Evolutionary conservation across 495 filamentous ascomycete species (phyloP).

Genomic region (Penicillium daleae): DNA sequence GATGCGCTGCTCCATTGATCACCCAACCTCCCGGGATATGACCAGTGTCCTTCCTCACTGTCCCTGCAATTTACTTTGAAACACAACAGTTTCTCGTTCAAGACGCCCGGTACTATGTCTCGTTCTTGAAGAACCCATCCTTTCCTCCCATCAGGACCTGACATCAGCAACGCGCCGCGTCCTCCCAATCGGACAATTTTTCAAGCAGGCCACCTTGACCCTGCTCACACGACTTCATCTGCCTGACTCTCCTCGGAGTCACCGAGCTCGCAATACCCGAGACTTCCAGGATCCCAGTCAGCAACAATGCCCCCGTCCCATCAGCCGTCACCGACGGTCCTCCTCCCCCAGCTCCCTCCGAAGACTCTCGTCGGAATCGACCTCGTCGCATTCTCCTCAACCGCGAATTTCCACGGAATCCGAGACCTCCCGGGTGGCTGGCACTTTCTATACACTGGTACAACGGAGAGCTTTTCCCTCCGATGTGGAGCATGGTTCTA

Average conservation of each 20-base stretch:
- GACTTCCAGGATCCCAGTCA: neutral
- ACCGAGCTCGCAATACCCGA: neutral
- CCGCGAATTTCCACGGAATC: conserved; percentile 61
- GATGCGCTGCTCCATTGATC: neutral
- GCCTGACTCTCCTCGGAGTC: neutral
- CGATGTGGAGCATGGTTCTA: conserved; percentile 67
- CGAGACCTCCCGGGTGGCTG: conserved; percentile 59
- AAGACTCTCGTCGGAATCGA: conserved; percentile 57
- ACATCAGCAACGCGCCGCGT: conserved; percentile 10
- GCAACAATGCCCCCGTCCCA: conserved; percentile 25
- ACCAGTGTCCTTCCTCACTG: neutral
- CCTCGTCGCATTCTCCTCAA: conserved; percentile 57
- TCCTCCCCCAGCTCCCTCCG: conserved; percentile 51
- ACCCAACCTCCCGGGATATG: neutral
- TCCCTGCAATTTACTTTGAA: neutral
- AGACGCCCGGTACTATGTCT: neutral
- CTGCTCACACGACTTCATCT: neutral
- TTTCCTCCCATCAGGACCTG: conserved; percentile 4
- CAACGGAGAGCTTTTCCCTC: conserved; percentile 58
- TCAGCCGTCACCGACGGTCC: conserved; percentile 48
- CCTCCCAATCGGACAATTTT: conserved; percentile 5
- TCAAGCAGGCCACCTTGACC: conserved; percentile 6
- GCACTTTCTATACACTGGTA: conserved; percentile 66
- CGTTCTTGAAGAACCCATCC: neutral
- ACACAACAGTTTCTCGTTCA: neutral